Evolutionary conservation across 2,329 filamentous ascomycete species (phyloP).

Genomic region (Penicillium sp.): DNA sequence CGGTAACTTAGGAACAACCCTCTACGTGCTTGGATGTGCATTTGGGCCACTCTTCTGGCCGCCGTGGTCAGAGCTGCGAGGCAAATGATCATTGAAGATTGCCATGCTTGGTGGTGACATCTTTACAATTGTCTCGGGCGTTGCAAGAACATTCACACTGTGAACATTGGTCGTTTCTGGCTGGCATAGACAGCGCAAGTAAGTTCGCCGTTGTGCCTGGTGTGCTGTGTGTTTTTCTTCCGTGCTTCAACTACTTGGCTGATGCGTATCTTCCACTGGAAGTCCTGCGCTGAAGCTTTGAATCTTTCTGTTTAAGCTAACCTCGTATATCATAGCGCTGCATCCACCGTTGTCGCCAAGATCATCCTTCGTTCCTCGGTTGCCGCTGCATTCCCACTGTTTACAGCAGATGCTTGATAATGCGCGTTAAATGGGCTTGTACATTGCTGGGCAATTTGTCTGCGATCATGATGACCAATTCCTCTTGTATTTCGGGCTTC

Average conservation of each 20-base stretch:
- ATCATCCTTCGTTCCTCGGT: slow-evolving; percentile 30
- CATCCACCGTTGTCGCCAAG: slow-evolving; percentile 33
- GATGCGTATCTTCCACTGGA: slow-evolving; percentile 35
- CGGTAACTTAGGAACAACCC: slow-evolving; percentile 41
- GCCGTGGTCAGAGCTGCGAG: slow-evolving; percentile 55
- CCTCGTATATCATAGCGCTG: slow-evolving; percentile 19
- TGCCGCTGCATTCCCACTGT: slow-evolving; percentile 32
- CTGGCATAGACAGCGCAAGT: slow-evolving; percentile 23
- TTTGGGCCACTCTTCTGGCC: slow-evolving; percentile 58
- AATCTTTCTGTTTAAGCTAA: background rate
- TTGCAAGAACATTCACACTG: slow-evolving; percentile 34
- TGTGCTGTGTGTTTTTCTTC: slow-evolving; percentile 27
- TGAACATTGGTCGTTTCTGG: slow-evolving; percentile 41
- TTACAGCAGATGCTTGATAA: slow-evolving; percentile 32
- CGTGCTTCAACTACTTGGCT: slow-evolving; percentile 31
- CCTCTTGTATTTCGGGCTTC: slow-evolving; percentile 25
- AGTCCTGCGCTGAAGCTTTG: slow-evolving; percentile 11
- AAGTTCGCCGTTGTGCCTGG: slow-evolving; percentile 30
- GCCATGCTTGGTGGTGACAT: slow-evolving; percentile 38
- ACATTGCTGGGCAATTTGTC: slow-evolving; percentile 33
- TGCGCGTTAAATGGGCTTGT: slow-evolving; percentile 33
- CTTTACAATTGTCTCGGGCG: slow-evolving; percentile 44
- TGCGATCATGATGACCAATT: slow-evolving; percentile 29
- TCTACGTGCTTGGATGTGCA: slow-evolving; percentile 49
- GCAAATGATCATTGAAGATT: slow-evolving; percentile 46